Percentiles rank a stretch among this genome's conserved stretches.
These are phyloP conservation scores for Umbilicaria muhlenbergii DNA, from an alignment of 495 filamentous ascomycete genomes.

Conservation along the genomic window DNA sequence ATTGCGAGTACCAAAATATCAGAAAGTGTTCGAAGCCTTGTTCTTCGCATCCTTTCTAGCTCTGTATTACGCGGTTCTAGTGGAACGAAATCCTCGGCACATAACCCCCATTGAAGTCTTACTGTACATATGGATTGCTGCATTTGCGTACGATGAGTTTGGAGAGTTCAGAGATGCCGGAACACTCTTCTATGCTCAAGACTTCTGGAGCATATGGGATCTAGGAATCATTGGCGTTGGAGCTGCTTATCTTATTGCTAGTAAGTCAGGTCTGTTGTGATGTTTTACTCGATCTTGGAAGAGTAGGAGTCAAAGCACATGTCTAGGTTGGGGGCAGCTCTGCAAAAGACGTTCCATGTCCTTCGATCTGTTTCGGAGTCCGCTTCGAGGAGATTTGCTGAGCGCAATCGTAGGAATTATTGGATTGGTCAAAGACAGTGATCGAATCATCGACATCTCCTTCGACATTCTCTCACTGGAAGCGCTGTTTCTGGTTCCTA, in stretches of 20 bases:
- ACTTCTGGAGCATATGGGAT: constrained; percentile 88
- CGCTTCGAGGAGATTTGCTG: neutral
- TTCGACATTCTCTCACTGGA: constrained; percentile 85
- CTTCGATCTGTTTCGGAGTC: no score
- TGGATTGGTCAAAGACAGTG: constrained; percentile 48
- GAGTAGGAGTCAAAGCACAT: neutral
- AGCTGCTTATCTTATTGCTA: constrained; percentile 48
- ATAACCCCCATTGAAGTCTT: constrained; percentile 36
- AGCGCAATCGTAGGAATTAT: constrained; percentile 40
- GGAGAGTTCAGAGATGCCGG: constrained; percentile 74
- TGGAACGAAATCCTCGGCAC: constrained; percentile 35
- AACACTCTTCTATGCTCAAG: constrained; percentile 63
- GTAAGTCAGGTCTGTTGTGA: constrained; percentile 32
- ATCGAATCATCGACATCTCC: constrained; percentile 51
- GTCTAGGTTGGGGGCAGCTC: no score
- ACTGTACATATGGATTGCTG: constrained; percentile 56
- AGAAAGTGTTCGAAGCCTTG: constrained; percentile 73
- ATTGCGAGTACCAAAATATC: constrained; percentile 78
- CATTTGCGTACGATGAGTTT: constrained; percentile 79
- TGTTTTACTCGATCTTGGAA: neutral
- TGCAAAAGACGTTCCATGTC: no score
- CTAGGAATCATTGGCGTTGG: constrained; percentile 76
- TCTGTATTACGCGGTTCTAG: constrained; percentile 73
- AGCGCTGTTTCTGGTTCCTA: constrained; percentile 78
- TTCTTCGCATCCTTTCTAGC: constrained; percentile 74